phyloP scores from a whole-genome alignment of 495 filamentous ascomycete species.

The Lentithecium fluviatile region DNA sequence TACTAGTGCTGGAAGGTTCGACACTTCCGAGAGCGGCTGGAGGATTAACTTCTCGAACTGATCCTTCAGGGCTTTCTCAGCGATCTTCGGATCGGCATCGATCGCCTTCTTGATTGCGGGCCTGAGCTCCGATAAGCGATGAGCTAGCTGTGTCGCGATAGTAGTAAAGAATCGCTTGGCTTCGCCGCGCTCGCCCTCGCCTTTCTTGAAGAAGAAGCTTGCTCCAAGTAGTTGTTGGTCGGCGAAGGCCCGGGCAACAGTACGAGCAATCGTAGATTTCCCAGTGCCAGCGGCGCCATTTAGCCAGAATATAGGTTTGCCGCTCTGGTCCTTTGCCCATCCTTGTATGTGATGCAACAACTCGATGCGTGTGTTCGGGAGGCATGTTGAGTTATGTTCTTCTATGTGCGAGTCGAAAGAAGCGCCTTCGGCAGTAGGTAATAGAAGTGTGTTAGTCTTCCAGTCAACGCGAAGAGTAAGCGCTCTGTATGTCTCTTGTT shows the following conservation, averaged over 20 bases:
- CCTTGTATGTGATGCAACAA: constrained; percentile 23
- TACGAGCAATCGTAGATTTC: no score
- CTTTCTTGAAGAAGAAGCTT: no score
- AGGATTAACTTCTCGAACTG: constrained; percentile 22
- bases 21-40: constrained; percentile 12
- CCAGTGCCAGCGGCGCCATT: constrained; percentile 36
- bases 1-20: not conserved
- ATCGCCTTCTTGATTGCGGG: constrained; percentile 11
- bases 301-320: constrained; percentile 41
- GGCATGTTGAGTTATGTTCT: constrained; percentile 28
- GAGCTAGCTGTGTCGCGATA: constrained; percentile 20
- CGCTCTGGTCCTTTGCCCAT: constrained; percentile 21
- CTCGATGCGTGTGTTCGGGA: constrained; percentile 28
- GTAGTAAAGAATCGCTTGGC: constrained; percentile 32
- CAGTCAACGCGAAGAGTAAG: no score
- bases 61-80: constrained; percentile 17
- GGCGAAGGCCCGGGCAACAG: no score
- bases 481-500: no score
- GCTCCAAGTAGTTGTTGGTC: no score
- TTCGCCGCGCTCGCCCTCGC: constrained; percentile 29
- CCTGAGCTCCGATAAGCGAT: constrained; percentile 2
- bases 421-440: constrained; percentile 26
- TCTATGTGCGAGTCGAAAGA: constrained; percentile 27
- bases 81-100: constrained; percentile 14
- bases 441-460: no score